Conservation (phyloP, 176 grass and related monocot genomes). For the Hordeum marinum region DNA sequence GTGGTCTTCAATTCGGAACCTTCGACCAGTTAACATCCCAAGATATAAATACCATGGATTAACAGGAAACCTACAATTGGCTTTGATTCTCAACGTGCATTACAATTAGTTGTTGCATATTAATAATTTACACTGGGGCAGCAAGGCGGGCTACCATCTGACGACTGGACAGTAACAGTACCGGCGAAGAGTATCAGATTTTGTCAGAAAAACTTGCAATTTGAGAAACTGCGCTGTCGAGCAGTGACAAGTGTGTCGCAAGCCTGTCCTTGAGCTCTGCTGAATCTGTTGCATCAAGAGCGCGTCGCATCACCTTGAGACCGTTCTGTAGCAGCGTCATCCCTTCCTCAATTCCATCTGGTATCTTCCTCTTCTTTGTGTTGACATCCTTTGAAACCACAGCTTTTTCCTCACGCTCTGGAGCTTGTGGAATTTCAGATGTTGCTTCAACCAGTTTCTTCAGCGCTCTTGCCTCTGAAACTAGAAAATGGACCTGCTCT, state of each 20-base stretch:
- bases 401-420: slow-evolving; percentile 26
- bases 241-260: slow-evolving; percentile 41
- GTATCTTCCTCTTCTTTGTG: slow-evolving; percentile 69
- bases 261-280: slow-evolving; percentile 48
- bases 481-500: slow-evolving; percentile 43
- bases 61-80: neutral
- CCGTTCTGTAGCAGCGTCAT: slow-evolving; percentile 65
- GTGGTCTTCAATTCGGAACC: neutral
- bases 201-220: slow-evolving; percentile 42
- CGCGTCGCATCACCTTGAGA: slow-evolving; percentile 58
- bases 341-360: slow-evolving; percentile 62
- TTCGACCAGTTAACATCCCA: neutral
- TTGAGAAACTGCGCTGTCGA: slow-evolving; percentile 67
- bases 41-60: neutral
- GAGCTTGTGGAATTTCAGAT: neutral
- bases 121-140: neutral
- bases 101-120: neutral
- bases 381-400: slow-evolving; percentile 14
- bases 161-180: neutral
- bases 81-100: neutral
- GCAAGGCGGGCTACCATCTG: neutral
- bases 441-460: slow-evolving; percentile 40
- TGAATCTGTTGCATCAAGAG: slow-evolving; percentile 34
- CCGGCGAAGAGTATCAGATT: neutral
- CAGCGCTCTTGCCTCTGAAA: slow-evolving; percentile 53